A percentile compares a stretch with the other conserved stretches of the same genome.
Evolutionary conservation across 169 alveolate species (phyloP).

Genomic region (Plasmodium reichenowi): DNA sequence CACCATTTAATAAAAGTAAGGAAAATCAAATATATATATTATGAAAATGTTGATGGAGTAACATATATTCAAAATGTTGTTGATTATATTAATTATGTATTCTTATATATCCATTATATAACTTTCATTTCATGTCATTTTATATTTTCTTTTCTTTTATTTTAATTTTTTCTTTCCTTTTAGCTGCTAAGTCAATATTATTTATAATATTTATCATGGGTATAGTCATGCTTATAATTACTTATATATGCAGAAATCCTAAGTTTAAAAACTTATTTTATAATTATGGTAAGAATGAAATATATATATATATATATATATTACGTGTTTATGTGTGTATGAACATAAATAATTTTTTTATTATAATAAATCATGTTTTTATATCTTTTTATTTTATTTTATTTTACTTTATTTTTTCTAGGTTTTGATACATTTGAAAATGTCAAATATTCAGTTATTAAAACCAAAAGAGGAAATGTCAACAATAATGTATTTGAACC

Average conservation of each 20-base stretch:
- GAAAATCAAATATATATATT: not conserved
- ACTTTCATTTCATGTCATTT: not conserved
- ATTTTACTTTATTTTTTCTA: not conserved
- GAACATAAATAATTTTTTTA: not conserved
- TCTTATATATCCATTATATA: no score
- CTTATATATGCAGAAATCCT: constrained; percentile 73
- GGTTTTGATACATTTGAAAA: constrained; percentile 81
- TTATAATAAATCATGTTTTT: not conserved
- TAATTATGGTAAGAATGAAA: constrained; percentile 44
- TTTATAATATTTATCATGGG: constrained; percentile 66
- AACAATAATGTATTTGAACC: constrained; percentile 83
- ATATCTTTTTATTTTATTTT: constrained; percentile 3
- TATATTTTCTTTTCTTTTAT: constrained; percentile 14
- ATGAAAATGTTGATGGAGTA: no score
- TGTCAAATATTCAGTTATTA: constrained; percentile 82
- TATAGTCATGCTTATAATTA: constrained; percentile 68
- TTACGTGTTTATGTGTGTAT: not conserved
- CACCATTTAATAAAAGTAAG: constrained; percentile 87
- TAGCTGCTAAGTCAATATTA: constrained; percentile 71
- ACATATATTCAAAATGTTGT: no score
- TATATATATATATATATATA: not conserved
- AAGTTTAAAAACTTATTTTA: constrained; percentile 57
- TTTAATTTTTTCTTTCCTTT: not conserved
- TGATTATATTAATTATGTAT: no score
- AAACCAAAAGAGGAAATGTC: constrained; percentile 72